Evolutionary conservation across 495 filamentous ascomycete genomes (phyloP), one percentile per base, ranked within the genome.

Genomic region (Xylaria flabelliformis): DNA sequence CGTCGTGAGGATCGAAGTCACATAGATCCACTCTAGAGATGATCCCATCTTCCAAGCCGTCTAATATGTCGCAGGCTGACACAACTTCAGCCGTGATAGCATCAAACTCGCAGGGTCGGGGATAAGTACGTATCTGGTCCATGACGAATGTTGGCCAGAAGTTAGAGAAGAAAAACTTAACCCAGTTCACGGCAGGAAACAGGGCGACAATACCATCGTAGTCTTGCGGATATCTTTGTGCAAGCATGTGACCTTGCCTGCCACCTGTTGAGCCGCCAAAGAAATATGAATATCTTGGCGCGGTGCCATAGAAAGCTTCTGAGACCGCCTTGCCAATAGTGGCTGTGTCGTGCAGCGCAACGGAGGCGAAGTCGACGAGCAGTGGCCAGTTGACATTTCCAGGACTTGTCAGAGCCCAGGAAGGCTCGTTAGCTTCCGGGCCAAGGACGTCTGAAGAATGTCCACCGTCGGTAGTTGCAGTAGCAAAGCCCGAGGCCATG

Each of bases 381-480:
- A 70, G 53, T 24, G 80, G 75, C 66, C 77, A 74, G 62, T 88
- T 79, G 21, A 85, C 74, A 42, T 87, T 83, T 3, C 85, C 85
- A 0, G 81, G 73, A 44, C 75, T 81, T 0, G 71, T 44, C 32
- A 85, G 74, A 0, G 80, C 84, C 85, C 85, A 88, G 0, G 73
- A 19, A n/a, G 34, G 44, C 6, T 80, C 63, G 1, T 64, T 63
- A 0, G 1, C 4, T 5, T 34, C 46, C 0, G 13, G 34, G 0
- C 72, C 75, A 26, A 82, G 73, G 29, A 53, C 19, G n/a, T 67
- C 64, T 41, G 64, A 67, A 51, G 64, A 67, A 32, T 67, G 64
- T 0, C 86, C 86, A 19, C 80, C 83, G 77, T 86, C 82, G 0
- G 82, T 85, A 1, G 80, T 78, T 0, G 76, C 75, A 36, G 81